Evolutionary conservation across 1,139 yeast species (phyloP).

Genomic region (Citeromyces hawaiiensis): DNA sequence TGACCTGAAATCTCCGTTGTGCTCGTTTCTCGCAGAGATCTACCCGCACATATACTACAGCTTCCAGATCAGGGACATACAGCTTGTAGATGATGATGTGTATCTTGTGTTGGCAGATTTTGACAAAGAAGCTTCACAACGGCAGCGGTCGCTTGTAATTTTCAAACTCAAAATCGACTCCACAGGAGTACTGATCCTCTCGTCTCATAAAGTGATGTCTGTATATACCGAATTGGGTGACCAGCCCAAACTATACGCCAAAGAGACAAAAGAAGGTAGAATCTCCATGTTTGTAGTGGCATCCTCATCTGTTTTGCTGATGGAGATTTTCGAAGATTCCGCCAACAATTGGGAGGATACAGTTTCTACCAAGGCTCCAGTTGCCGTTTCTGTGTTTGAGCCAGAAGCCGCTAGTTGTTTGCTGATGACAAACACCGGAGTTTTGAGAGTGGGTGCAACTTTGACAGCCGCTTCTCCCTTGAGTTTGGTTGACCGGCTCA

Average conservation of each 20-base stretch:
- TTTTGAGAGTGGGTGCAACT: constrained; percentile 32
- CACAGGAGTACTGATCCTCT: constrained; percentile 40
- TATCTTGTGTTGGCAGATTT: constrained; percentile 39
- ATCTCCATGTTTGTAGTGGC: constrained; percentile 32
- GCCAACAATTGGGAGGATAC: constrained; percentile 63
- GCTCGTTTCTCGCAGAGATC: constrained; percentile 21
- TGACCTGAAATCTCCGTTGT: constrained; percentile 9
- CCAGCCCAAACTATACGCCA: constrained; percentile 42
- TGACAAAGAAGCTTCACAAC: constrained; percentile 12
- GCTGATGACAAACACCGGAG: constrained; percentile 48
- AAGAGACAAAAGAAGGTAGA: constrained; percentile 29
- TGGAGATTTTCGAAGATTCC: constrained; percentile 40
- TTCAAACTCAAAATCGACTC: constrained; percentile 42
- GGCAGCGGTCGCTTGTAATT: constrained; percentile 29
- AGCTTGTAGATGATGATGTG: constrained; percentile 13
- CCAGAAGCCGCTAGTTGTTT: constrained; percentile 29
- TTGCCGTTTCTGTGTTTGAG: constrained; percentile 50
- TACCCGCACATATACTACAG: constrained; percentile 21
- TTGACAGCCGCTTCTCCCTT: constrained; percentile 6
- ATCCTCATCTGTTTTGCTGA: constrained; percentile 47
- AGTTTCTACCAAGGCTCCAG: constrained; percentile 37
- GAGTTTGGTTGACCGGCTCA: constrained; percentile 24
- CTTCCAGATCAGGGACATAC: constrained; percentile 26
- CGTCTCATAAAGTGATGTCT: constrained; percentile 44
- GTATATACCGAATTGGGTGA: constrained; percentile 16